These are phyloP conservation scores for Penicillium argentinense DNA, from an alignment of 495 filamentous ascomycete species.

Conservation along the genomic window DNA sequence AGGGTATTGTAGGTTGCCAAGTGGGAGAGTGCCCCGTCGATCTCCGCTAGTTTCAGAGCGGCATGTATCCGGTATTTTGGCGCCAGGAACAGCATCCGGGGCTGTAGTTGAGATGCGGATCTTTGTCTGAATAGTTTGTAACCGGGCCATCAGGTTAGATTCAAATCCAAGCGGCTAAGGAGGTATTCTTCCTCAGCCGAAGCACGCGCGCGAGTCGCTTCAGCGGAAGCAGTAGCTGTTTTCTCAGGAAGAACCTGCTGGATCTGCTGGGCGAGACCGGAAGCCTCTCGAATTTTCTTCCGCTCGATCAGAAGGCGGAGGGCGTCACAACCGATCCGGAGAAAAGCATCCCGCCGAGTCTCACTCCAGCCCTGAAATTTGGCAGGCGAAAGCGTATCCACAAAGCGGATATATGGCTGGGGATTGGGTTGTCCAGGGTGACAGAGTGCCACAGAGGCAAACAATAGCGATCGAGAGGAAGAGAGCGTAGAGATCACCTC, in stretches of 20 bases:
- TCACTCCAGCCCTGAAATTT: slow-evolving; percentile 21
- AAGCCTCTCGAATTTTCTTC: slow-evolving; percentile 27
- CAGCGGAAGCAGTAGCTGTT: slow-evolving; percentile 5
- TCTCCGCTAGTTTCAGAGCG: too few species aligned
- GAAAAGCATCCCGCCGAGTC: slow-evolving; percentile 23
- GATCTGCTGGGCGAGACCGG: slow-evolving; percentile 31
- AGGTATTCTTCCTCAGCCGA: slow-evolving; percentile 24
- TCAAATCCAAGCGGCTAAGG: slow-evolving; percentile 30
- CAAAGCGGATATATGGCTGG: slow-evolving; percentile 30
- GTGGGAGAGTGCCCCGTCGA: too few species aligned
- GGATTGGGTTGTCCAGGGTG: slow-evolving; percentile 38
- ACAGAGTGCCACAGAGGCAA: slow-evolving; percentile 29
- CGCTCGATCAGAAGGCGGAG: slow-evolving; percentile 37
- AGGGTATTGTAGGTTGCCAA: too few species aligned
- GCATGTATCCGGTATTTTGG: neutral
- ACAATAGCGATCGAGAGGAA: slow-evolving; percentile 22
- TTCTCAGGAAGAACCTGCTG: slow-evolving; percentile 31
- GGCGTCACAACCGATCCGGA: slow-evolving; percentile 33
- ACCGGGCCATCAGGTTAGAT: slow-evolving; percentile 25
- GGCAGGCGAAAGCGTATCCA: slow-evolving; percentile 13
- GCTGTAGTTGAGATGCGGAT: neutral
- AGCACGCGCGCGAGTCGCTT: slow-evolving; percentile 8
- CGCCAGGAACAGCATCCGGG: neutral
- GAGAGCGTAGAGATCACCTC: slow-evolving; percentile 23
- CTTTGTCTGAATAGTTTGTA: neutral